These are phyloP conservation scores for Beauveria varroae DNA, from an alignment of 2,329 filamentous ascomycete species.

Conservation along the genomic window DNA sequence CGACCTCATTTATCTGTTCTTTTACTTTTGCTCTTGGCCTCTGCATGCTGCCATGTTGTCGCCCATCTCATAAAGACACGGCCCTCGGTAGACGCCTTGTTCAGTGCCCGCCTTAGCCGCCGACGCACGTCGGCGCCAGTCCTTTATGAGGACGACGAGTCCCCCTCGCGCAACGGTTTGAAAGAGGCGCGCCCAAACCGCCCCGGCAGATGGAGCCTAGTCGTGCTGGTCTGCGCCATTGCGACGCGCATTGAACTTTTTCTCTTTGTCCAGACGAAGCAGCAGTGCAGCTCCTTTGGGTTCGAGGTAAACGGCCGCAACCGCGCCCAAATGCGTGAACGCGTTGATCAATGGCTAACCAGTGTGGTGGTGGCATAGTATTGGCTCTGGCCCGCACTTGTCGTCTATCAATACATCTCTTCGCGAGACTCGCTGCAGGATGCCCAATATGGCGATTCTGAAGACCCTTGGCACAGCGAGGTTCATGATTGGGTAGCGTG, in stretches of 20 bases:
- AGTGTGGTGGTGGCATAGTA: background rate
- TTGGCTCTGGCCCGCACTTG: background rate
- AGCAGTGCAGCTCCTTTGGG: slow-evolving; percentile 44
- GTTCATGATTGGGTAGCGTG: slow-evolving; percentile 41
- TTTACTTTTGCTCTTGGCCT: background rate
- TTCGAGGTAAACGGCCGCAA: slow-evolving; percentile 32
- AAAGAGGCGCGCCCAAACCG: slow-evolving; percentile 28
- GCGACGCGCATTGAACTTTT: slow-evolving; percentile 41
- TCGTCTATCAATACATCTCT: slow-evolving; percentile 38
- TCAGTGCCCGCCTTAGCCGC: background rate
- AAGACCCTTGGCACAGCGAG: slow-evolving; percentile 41
- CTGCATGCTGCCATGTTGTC: background rate
- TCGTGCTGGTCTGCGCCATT: slow-evolving; percentile 35
- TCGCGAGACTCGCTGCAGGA: slow-evolving; percentile 36
- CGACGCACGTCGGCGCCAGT: background rate
- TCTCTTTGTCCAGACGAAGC: slow-evolving; percentile 35
- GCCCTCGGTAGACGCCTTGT: background rate
- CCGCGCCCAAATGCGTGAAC: background rate
- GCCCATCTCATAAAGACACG: background rate
- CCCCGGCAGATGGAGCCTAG: slow-evolving; percentile 39
- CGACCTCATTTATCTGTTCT: slow-evolving; percentile 36
- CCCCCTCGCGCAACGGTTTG: background rate
- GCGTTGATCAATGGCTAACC: no score
- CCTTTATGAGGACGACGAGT: background rate
- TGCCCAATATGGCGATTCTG: slow-evolving; percentile 25